Percentiles rank a stretch among this genome's conserved stretches.
Conservation (phyloP, 306 rosid species). For the Rosa lucieae region DNA sequence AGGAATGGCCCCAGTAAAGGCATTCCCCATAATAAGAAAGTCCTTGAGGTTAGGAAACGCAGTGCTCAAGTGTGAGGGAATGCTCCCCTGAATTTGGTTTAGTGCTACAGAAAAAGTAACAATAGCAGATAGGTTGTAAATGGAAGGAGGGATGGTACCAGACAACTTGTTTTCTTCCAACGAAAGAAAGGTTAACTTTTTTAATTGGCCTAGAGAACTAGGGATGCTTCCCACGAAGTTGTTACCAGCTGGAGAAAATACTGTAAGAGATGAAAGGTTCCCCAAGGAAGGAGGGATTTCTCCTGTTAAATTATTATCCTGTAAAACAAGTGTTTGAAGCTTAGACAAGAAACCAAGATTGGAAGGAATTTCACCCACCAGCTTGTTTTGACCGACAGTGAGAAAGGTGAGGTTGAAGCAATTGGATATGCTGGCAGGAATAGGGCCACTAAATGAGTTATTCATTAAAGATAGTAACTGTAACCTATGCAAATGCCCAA, state of each 20-base stretch:
- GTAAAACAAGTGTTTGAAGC: not conserved
- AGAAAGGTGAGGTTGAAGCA: not conserved
- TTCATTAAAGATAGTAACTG: no score
- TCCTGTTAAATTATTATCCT: not conserved
- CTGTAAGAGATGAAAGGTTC: not conserved
- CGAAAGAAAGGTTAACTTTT: not conserved
- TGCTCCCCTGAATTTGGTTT: not conserved
- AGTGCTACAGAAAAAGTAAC: not conserved
- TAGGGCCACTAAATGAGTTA: not conserved
- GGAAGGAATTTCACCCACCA: not conserved
- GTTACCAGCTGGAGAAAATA: not conserved
- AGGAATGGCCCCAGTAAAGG: not conserved
- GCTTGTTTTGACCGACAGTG: not conserved
- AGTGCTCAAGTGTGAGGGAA: not conserved
- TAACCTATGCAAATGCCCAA: not conserved
- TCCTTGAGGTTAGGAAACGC: not conserved
- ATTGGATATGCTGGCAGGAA: not conserved
- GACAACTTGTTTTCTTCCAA: no score
- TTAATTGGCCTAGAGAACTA: not conserved
- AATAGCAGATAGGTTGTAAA: not conserved
- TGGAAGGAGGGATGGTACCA: not conserved
- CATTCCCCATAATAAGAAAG: rapidly evolving
- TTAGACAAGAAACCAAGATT: not conserved
- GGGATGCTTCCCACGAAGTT: not conserved
- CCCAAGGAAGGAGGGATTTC: not conserved